Percentiles rank a stretch among this genome's conserved stretches.
Evolutionary conservation across 2,329 filamentous ascomycete species (phyloP).

Genomic region (Sporothrix humicola): DNA sequence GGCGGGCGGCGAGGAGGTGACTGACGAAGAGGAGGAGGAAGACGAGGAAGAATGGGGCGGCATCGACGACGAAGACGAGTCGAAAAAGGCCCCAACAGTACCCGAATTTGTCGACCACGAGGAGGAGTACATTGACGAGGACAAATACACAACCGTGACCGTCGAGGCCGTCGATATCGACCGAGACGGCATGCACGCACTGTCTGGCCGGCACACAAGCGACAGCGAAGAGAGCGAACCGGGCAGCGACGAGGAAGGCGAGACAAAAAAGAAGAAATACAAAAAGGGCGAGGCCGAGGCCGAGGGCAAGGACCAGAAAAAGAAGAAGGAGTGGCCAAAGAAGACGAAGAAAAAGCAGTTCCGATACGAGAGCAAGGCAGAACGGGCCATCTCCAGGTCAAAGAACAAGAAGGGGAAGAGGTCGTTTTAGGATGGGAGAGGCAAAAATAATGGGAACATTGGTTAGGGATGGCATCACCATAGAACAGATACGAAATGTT

Average conservation of each 20-base stretch:
- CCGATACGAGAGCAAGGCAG: slow-evolving; percentile 86
- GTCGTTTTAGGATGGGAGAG: neutral
- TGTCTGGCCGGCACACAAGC: slow-evolving; percentile 45
- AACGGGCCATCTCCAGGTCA: slow-evolving; percentile 74
- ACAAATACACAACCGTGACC: slow-evolving; percentile 92
- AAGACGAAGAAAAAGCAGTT: slow-evolving; percentile 93
- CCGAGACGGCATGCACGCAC: slow-evolving; percentile 71
- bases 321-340: slow-evolving; percentile 54
- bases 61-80: slow-evolving; percentile 49
- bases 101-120: slow-evolving; percentile 72
- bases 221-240: slow-evolving; percentile 40
- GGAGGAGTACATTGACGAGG: slow-evolving; percentile 95
- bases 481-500: slow-evolving; percentile 11
- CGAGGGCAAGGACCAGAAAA: slow-evolving; percentile 43
- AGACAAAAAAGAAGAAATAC: slow-evolving; percentile 44
- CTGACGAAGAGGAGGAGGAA: slow-evolving; percentile 51
- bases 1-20: slow-evolving; percentile 50
- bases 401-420: slow-evolving; percentile 63
- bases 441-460: neutral
- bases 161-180: slow-evolving; percentile 86
- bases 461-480: neutral
- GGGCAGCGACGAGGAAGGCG: slow-evolving; percentile 47
- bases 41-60: slow-evolving; percentile 66
- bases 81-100: slow-evolving; percentile 42
- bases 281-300: slow-evolving; percentile 43